Percentiles rank a stretch among this genome's conserved stretches.
phyloP scores from a whole-genome alignment of 2,329 filamentous ascomycete species.

The Biscogniauxia mediterranea region DNA sequence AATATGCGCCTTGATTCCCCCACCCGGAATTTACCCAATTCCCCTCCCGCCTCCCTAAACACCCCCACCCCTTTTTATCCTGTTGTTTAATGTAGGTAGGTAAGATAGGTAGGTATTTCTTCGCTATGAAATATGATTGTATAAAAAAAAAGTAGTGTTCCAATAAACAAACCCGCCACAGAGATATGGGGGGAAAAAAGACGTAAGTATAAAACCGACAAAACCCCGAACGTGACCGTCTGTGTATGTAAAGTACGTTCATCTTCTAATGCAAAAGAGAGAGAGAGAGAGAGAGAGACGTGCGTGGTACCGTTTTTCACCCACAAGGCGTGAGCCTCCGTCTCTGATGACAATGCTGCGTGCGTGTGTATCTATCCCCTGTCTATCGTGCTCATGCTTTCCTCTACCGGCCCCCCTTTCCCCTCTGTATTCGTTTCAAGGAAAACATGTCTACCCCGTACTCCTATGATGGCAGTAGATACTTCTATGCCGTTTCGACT shows the following conservation, averaged over 20 bases:
- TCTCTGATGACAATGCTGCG: background rate
- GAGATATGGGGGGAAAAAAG: background rate
- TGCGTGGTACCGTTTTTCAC: background rate
- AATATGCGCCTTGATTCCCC: background rate
- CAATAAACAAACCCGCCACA: too few species aligned
- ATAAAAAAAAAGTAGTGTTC: too few species aligned
- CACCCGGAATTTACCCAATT: too few species aligned
- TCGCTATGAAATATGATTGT: too few species aligned
- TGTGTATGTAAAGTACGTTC: background rate
- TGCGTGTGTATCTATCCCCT: conserved; percentile 4
- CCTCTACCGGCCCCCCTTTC: background rate
- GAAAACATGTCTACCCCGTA: conserved; percentile 16
- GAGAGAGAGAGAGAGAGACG: background rate
- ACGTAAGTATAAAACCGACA: too few species aligned
- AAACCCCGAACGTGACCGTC: background rate
- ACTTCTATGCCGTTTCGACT: conserved; percentile 4
- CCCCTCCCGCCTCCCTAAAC: too few species aligned
- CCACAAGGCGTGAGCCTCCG: background rate
- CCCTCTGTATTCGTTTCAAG: background rate
- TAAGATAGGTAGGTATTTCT: too few species aligned
- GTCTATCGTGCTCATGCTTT: background rate
- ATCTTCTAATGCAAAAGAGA: background rate
- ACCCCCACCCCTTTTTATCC: too few species aligned
- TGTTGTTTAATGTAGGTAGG: too few species aligned
- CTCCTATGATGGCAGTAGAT: conserved; percentile 25